Evolutionary conservation across 257 asterid species (phyloP).

Genomic region (Solanum gracilifrons): DNA sequence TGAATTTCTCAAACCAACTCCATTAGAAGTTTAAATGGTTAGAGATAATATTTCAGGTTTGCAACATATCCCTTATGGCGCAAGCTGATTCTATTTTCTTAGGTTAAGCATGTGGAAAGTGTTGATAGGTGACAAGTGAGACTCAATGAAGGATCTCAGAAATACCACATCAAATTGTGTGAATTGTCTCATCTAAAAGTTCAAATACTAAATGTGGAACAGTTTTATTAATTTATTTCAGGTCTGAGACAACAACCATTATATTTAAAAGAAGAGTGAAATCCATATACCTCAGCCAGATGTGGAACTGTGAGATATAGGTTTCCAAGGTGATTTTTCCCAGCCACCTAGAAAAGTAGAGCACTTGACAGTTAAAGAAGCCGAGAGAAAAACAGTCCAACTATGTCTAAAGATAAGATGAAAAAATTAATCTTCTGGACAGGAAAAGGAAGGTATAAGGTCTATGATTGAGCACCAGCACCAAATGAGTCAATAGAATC

Average conservation of each 20-base stretch:
- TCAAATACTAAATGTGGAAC: background rate
- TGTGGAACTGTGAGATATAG: constrained; percentile 95
- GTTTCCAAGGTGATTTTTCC: constrained; percentile 94
- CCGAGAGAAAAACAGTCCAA: background rate
- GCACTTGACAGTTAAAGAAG: constrained; percentile 13
- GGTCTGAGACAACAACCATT: background rate
- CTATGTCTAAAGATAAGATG: background rate
- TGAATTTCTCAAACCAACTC: background rate
- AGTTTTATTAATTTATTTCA: background rate
- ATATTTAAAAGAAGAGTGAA: background rate
- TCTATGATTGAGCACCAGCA: background rate
- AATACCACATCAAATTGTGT: background rate
- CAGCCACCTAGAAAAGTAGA: constrained; percentile 67
- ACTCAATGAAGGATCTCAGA: background rate
- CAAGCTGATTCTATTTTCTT: background rate
- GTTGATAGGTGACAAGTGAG: background rate
- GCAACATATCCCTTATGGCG: background rate
- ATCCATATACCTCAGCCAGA: constrained; percentile 78
- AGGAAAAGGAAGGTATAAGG: background rate
- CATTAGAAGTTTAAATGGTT: background rate
- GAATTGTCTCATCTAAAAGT: background rate
- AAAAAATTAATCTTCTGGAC: background rate
- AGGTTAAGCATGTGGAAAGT: background rate
- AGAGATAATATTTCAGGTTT: background rate
- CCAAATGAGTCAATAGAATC: constrained; percentile 10